Percentiles rank a stretch among this genome's conserved stretches.
These are phyloP conservation scores for Schizosaccharomyces japonicus DNA, from an alignment of 805 yeast species.

Conservation along the genomic window DNA sequence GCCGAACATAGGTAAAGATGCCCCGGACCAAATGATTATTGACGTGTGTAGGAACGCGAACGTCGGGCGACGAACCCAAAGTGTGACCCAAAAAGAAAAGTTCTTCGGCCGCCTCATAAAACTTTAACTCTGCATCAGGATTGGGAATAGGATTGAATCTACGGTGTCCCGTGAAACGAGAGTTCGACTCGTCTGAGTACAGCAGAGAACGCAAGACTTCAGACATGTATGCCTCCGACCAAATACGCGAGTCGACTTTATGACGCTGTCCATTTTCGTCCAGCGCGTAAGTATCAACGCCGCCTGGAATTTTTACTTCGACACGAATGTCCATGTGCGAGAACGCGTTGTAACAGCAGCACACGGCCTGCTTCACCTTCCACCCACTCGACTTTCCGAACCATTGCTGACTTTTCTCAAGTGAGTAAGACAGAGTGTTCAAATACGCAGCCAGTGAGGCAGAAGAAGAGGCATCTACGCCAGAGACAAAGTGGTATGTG, in stretches of 20 bases:
- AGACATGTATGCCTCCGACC: constrained; percentile 33
- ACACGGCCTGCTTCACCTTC: constrained; percentile 21
- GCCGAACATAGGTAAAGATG: constrained; percentile 34
- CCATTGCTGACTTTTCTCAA: constrained; percentile 43
- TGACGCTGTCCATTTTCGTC: constrained; percentile 19
- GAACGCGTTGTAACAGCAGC: constrained; percentile 44
- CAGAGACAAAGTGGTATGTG: constrained; percentile 30
- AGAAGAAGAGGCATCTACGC: constrained; percentile 28
- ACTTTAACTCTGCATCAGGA: constrained; percentile 25
- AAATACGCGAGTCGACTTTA: constrained; percentile 15
- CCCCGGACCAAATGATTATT: constrained; percentile 57
- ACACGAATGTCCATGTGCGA: constrained; percentile 51
- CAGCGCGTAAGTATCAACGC: constrained; percentile 19
- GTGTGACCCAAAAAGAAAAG: constrained; percentile 26
- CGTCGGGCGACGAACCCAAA: constrained; percentile 42
- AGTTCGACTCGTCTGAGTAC: constrained; percentile 58
- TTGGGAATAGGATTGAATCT: constrained; percentile 50
- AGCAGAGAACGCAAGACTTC: constrained; percentile 54
- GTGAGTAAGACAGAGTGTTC: constrained; percentile 22
- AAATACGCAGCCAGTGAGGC: constrained; percentile 34
- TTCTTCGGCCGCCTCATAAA: constrained; percentile 39
- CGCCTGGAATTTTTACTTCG: constrained; percentile 31
- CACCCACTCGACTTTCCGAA: constrained; percentile 24
- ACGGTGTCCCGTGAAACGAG: constrained; percentile 58
- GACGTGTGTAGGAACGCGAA: constrained; percentile 40